These are phyloP conservation scores for Entophlyctis luteolus DNA, from an alignment of 192 early-diverging fungal species.

Conservation along the genomic window DNA sequence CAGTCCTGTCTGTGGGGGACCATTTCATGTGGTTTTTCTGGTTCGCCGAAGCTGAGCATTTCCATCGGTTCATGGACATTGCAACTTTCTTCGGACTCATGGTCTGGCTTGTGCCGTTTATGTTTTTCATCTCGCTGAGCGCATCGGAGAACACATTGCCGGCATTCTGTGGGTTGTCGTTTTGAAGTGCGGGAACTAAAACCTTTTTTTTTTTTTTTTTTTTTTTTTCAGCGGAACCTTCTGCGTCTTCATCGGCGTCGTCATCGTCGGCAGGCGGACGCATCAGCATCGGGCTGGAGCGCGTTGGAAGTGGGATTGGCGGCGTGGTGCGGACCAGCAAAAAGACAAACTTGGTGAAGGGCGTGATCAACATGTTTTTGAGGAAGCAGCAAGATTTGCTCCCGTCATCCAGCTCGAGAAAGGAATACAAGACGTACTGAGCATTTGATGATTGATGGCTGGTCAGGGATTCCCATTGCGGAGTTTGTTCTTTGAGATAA, in stretches of 20 bases:
- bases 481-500: too few relatives aligned
- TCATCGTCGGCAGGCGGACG: background rate
- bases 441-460: too few relatives aligned
- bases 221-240: background rate
- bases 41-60: constrained; percentile 65
- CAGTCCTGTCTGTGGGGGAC: constrained; percentile 71
- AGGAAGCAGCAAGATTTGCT: constrained; percentile 20
- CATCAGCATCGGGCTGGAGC: background rate
- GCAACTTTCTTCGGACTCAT: constrained; percentile 89
- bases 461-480: too few relatives aligned
- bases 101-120: constrained; percentile 91
- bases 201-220: background rate
- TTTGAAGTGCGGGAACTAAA: background rate
- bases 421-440: constrained; percentile 11
- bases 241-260: background rate
- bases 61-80: constrained; percentile 69
- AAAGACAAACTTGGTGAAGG: constrained; percentile 24
- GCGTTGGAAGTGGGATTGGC: background rate
- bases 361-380: constrained; percentile 16
- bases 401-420: background rate
- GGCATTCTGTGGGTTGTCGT: constrained; percentile 43
- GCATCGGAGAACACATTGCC: constrained; percentile 86
- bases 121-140: constrained; percentile 87
- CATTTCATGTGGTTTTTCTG: constrained; percentile 95
- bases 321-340: constrained; percentile 1